Evolutionary conservation across 2,329 filamentous ascomycete species (phyloP).

Genomic region (Calonectria fujianensis): DNA sequence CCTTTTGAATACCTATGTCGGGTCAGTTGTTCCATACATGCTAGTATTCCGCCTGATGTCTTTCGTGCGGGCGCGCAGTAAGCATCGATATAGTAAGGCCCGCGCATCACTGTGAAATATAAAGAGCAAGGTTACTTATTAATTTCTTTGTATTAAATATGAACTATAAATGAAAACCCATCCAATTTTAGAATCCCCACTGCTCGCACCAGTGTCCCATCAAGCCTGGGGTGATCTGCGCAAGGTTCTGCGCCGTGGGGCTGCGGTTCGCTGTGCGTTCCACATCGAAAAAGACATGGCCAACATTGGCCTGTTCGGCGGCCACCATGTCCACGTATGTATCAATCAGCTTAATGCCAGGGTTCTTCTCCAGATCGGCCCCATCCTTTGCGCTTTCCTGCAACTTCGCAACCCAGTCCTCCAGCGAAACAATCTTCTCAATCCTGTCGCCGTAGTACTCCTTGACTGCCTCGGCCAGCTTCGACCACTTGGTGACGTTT

Average conservation of each 20-base stretch:
- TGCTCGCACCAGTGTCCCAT: conserved; percentile 17
- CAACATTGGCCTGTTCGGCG: neutral
- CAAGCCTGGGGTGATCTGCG: conserved; percentile 1
- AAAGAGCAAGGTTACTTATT: neutral
- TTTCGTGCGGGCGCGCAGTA: neutral
- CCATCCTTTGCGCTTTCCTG: neutral
- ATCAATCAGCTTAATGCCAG: conserved; percentile 8
- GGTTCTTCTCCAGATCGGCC: conserved; percentile 5
- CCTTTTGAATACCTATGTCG: neutral
- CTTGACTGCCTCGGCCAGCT: neutral
- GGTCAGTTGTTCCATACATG: neutral
- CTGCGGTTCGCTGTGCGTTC: neutral
- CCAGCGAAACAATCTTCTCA: conserved; percentile 4
- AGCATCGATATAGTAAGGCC: neutral
- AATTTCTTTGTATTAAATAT: neutral
- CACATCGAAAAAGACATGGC: conserved; percentile 12
- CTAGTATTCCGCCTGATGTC: neutral
- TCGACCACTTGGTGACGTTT: neutral
- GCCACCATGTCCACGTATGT: conserved; percentile 11
- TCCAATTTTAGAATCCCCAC: conserved; percentile 14
- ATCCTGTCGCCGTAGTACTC: conserved; percentile 3
- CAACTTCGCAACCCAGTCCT: conserved; percentile 1
- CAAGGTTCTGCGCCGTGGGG: neutral
- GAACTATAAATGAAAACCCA: neutral
- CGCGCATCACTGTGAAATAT: neutral